These are phyloP conservation scores for Ambrosiella cleistominuta DNA, from an alignment of 2,329 filamentous ascomycete species.

Conservation along the genomic window DNA sequence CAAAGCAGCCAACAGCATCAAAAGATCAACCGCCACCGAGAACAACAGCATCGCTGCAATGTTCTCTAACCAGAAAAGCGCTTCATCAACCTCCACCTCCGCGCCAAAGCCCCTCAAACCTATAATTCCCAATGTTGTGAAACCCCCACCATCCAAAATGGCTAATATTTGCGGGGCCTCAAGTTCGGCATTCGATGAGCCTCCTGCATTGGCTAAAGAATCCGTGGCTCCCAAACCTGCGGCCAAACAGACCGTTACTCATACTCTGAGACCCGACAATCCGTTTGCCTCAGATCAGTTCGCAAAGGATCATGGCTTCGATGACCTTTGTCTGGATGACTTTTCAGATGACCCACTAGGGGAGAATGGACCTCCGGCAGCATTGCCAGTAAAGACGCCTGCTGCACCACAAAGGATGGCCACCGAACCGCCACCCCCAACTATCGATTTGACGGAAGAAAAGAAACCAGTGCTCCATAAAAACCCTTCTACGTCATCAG, in stretches of 20 bases:
- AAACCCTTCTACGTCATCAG: neutral
- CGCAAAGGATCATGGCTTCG: conserved; percentile 11
- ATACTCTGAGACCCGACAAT: neutral
- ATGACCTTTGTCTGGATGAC: conserved; percentile 9
- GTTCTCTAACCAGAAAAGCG: neutral
- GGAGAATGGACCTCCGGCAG: conserved; percentile 4
- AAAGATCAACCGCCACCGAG: neutral
- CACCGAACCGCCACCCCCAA: conserved; percentile 3
- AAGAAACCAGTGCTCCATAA: neutral
- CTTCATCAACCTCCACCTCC: neutral
- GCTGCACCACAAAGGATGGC: conserved; percentile 1
- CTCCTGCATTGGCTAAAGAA: neutral
- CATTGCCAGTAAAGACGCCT: conserved; percentile 4
- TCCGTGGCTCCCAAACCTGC: neutral
- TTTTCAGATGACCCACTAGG: conserved; percentile 12
- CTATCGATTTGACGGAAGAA: neutral
- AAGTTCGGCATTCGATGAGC: conserved; percentile 3
- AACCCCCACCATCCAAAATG: conserved; percentile 8
- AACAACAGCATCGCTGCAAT: neutral
- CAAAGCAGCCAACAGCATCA: neutral
- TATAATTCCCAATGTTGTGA: neutral
- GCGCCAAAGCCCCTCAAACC: neutral
- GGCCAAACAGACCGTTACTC: too few species aligned
- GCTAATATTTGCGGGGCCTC: conserved; percentile 6
- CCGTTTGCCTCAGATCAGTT: conserved; percentile 3